phyloP scores from a whole-genome alignment of 140 eudicot genomes.

The Anethum foeniculum region DNA sequence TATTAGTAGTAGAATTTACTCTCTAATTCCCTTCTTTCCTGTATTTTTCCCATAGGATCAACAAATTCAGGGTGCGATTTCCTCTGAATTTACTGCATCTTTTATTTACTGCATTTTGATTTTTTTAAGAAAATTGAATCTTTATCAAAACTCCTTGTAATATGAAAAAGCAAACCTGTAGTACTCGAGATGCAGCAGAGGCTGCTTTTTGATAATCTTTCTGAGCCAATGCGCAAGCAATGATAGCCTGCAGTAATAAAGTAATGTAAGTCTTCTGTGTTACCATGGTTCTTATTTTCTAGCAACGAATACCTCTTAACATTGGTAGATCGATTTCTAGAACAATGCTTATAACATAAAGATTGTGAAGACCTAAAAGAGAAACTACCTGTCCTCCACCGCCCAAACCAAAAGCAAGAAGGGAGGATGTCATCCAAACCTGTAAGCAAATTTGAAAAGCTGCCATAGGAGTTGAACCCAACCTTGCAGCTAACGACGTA shows the following conservation, averaged over 20 bases:
- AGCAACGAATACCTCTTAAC: not conserved
- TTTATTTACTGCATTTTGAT: not conserved
- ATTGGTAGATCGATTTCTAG: not conserved
- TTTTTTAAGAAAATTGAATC: not conserved
- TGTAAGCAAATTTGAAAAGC: conserved; percentile 91
- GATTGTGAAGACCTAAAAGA: not conserved
- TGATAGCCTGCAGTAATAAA: conserved; percentile 36
- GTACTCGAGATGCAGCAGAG: conserved; percentile 46
- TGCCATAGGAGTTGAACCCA: conserved; percentile 80
- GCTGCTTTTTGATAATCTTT: conserved; percentile 48
- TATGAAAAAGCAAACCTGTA: conserved; percentile 35
- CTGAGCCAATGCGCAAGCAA: conserved; percentile 67
- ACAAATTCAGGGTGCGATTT: not conserved
- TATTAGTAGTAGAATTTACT: not conserved
- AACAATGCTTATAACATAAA: not conserved
- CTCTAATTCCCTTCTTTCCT: no score
- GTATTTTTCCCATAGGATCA: not conserved
- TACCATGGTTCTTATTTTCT: not conserved
- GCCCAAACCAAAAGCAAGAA: conserved; percentile 89
- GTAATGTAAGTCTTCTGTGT: not conserved
- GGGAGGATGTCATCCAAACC: conserved; percentile 90
- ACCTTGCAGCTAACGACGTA: conserved; percentile 75
- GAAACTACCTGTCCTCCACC: conserved; percentile 84
- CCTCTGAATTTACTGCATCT: not conserved
- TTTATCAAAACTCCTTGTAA: not conserved